phyloP scores from a whole-genome alignment of 169 alveolate genomes.

The Babesia bovis region DNA sequence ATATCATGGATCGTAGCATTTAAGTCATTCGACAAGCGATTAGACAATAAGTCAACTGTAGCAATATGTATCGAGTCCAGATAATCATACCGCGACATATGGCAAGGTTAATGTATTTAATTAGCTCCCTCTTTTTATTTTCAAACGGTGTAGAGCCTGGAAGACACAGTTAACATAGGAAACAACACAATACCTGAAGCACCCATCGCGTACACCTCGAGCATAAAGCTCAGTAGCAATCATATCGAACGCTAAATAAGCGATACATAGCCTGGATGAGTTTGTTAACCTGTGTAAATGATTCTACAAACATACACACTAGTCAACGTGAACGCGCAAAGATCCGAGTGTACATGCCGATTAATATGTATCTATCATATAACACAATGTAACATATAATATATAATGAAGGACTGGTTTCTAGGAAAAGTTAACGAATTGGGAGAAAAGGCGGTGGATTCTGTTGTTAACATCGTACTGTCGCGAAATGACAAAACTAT shows the following conservation, averaged over 20 bases:
- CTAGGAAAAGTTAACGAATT: slow-evolving; percentile 55
- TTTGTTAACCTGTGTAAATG: background rate
- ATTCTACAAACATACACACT: background rate
- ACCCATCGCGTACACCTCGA: slow-evolving; percentile 17
- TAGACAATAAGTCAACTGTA: slow-evolving; percentile 12
- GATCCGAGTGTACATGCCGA: background rate
- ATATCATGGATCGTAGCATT: slow-evolving; percentile 13
- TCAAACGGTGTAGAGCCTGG: slow-evolving; percentile 46
- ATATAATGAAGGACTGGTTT: slow-evolving; percentile 58
- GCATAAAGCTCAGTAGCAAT: no score
- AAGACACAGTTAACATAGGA: background rate
- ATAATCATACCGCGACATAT: slow-evolving; percentile 16
- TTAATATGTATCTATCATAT: background rate
- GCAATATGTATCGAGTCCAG: no score
- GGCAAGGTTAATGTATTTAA: slow-evolving; percentile 29
- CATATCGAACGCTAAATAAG: no score
- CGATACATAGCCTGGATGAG: no score
- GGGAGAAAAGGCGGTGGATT: slow-evolving; percentile 73
- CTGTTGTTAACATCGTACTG: slow-evolving; percentile 60
- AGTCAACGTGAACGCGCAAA: background rate
- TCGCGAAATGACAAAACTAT: slow-evolving; percentile 59
- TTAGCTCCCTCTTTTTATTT: slow-evolving; percentile 16
- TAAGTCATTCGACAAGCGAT: slow-evolving; percentile 33
- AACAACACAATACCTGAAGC: slow-evolving; percentile 8
- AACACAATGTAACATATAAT: background rate